A percentile compares a stretch with the other conserved stretches of the same genome.
These are phyloP conservation scores for Crithidia expoeki DNA, from an alignment of 208 protist genomes.

Conservation along the genomic window DNA sequence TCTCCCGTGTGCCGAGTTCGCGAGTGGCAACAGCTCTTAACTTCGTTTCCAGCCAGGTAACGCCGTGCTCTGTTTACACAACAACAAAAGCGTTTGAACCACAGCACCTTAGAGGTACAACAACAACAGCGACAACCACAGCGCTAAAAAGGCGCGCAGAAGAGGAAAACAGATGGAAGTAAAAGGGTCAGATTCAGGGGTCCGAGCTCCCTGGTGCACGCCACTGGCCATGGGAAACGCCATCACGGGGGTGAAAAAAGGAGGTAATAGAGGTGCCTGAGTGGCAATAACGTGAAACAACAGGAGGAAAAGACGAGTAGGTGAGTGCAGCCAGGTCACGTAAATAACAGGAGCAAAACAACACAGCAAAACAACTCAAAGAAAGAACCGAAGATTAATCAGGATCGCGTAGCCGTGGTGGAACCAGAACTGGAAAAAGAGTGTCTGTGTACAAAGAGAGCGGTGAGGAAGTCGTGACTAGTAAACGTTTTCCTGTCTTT, in stretches of 20 bases:
- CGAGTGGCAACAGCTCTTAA: too few species aligned
- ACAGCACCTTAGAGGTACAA: too few species aligned
- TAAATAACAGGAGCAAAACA: slow-evolving; percentile 4
- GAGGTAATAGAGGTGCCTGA: not conserved
- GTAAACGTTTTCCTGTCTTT: not conserved
- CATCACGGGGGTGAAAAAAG: not conserved
- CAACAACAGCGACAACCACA: too few species aligned
- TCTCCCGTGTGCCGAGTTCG: too few species aligned
- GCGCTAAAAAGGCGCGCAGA: too few species aligned
- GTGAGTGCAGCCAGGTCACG: not conserved
- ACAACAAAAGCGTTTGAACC: too few species aligned
- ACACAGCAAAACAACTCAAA: not conserved
- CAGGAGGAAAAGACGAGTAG: not conserved
- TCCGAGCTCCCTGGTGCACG: too few species aligned
- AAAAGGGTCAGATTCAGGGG: too few species aligned
- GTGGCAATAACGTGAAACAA: slow-evolving; percentile 1
- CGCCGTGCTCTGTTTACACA: too few species aligned
- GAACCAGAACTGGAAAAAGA: not conserved
- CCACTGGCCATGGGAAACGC: too few species aligned
- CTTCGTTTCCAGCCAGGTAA: too few species aligned
- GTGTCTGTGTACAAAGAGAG: not conserved
- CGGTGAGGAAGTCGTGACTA: not conserved
- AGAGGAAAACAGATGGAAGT: too few species aligned
- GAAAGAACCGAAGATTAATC: not conserved
- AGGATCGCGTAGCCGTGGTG: not conserved